These are phyloP conservation scores for Penicillium psychrosexuale DNA, from an alignment of 2,329 filamentous ascomycete genomes.

Conservation along the genomic window DNA sequence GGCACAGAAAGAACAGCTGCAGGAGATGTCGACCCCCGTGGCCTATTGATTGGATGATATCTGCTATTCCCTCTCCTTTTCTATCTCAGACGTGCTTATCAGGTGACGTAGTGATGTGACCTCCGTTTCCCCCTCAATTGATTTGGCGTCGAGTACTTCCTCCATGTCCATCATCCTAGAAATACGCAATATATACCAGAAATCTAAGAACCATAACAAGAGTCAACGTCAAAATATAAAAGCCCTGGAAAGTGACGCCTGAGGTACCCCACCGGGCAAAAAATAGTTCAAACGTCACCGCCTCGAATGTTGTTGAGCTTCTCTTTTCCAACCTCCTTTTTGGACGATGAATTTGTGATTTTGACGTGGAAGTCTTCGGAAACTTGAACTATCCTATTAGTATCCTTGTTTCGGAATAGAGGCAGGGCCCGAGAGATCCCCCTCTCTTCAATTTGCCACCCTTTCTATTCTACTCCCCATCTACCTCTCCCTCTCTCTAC, in stretches of 20 bases:
- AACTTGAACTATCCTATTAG: neutral
- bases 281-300: slow-evolving; percentile 12
- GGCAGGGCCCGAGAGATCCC: neutral
- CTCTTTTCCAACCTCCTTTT: neutral
- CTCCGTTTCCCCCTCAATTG: neutral
- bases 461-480: neutral
- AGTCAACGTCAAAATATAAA: neutral
- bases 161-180: neutral
- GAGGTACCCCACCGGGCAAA: slow-evolving; percentile 4
- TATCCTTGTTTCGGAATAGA: slow-evolving; percentile 1
- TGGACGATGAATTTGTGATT: neutral
- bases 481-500: neutral
- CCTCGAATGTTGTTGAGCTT: slow-evolving; percentile 2
- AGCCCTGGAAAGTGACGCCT: neutral
- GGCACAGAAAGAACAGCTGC: slow-evolving; percentile 62
- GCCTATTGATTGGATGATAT: slow-evolving; percentile 17
- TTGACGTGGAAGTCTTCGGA: neutral
- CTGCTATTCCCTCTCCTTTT: neutral
- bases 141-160: neutral
- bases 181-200: neutral
- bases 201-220: too few species aligned
- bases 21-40: slow-evolving; percentile 27
- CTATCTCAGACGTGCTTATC: neutral
- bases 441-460: slow-evolving; percentile 3
- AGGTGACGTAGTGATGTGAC: neutral